phyloP scores from a whole-genome alignment of 495 filamentous ascomycete species.

The Tuber calosporum region DNA sequence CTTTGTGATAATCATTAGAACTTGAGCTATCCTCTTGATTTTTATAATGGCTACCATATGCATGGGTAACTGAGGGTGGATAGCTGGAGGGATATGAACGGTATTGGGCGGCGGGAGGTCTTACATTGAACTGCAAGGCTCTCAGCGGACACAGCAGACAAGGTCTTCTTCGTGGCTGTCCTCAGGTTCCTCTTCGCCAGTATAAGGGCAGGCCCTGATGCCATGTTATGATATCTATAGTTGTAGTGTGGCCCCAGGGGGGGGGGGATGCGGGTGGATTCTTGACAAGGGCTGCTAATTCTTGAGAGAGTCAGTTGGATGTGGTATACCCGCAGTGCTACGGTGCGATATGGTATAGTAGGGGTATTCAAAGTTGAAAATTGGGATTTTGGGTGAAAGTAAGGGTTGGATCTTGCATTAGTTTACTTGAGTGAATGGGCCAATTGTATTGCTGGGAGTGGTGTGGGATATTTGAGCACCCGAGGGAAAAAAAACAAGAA shows the following conservation, averaged over 20 bases:
- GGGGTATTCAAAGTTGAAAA: no score
- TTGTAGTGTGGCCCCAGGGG: background rate
- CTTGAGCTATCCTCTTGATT: background rate
- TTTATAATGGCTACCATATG: background rate
- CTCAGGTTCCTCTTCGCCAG: constrained; percentile 35
- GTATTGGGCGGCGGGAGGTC: background rate
- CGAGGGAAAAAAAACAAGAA: no score
- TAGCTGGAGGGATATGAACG: background rate
- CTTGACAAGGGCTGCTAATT: background rate
- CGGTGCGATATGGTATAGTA: no score
- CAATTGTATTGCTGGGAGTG: no score
- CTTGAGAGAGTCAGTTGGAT: background rate
- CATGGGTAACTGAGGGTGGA: background rate
- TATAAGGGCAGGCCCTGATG: constrained; percentile 16
- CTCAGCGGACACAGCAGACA: constrained; percentile 26
- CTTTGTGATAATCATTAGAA: constrained; percentile 25
- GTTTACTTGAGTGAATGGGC: no score
- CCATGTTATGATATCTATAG: constrained; percentile 20
- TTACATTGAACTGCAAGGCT: constrained; percentile 31
- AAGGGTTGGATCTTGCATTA: no score
- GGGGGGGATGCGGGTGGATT: background rate
- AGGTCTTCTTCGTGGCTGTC: constrained; percentile 26
- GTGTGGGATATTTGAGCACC: no score
- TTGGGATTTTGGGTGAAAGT: no score
- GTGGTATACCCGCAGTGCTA: no score